Evolutionary conservation across 345 rosid genomes (phyloP).

Genomic region (Lepidium aucheri): DNA sequence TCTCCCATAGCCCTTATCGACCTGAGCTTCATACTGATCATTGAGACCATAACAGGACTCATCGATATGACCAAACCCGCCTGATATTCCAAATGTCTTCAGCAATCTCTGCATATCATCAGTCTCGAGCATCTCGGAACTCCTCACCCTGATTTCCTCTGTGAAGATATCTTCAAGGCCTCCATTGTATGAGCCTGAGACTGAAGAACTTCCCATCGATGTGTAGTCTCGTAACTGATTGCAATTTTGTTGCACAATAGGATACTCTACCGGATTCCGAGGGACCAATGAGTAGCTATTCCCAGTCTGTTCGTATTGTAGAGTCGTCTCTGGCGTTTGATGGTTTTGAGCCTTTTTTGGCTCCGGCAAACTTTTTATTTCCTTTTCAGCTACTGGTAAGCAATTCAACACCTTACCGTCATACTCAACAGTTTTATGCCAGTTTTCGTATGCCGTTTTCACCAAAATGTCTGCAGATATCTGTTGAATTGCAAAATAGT

Average conservation of each 20-base stretch:
- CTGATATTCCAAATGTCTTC: conserved; percentile 38
- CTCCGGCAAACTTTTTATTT: conserved; percentile 13
- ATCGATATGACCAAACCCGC: conserved; percentile 34
- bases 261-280: conserved; percentile 45
- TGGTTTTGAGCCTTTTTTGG: neutral
- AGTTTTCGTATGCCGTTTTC: conserved; percentile 72
- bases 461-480: conserved; percentile 65
- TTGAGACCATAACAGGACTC: conserved; percentile 45
- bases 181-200: conserved; percentile 31
- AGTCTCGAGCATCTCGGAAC: conserved; percentile 74
- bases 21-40: conserved; percentile 39
- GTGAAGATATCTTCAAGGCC: conserved; percentile 52
- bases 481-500: conserved; percentile 29
- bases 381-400: conserved; percentile 28
- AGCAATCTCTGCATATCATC: conserved; percentile 83
- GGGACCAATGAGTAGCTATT: conserved; percentile 30
- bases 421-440: conserved; percentile 70
- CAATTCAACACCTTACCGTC: conserved; percentile 60
- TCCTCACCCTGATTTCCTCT: conserved; percentile 58
- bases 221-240: conserved; percentile 27
- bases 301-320: conserved; percentile 30
- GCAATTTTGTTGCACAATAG: conserved; percentile 32
- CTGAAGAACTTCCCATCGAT: conserved; percentile 30
- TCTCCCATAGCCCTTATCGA: conserved; percentile 25
- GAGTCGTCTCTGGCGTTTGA: conserved; percentile 12